phyloP scores from a whole-genome alignment of 2,329 filamentous ascomycete species.

The Nemania serpens region DNA sequence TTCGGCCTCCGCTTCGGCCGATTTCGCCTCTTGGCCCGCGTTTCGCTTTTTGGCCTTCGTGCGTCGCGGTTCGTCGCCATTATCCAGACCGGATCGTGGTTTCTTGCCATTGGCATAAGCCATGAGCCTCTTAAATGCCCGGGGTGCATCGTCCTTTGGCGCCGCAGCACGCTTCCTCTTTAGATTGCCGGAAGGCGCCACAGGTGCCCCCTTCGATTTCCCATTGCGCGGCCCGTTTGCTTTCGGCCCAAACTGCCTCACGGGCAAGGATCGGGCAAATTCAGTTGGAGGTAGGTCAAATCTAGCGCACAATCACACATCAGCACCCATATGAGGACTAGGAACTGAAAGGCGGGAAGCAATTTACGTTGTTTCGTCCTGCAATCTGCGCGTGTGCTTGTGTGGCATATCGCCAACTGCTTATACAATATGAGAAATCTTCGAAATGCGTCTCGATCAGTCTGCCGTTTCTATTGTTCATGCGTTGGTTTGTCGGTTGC shows the following conservation, averaged over 20 bases:
- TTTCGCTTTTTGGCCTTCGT: slow-evolving; percentile 42
- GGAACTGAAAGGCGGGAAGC: neutral
- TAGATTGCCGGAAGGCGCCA: slow-evolving; percentile 46
- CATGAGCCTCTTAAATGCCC: slow-evolving; percentile 87
- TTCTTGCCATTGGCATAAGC: slow-evolving; percentile 68
- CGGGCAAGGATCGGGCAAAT: slow-evolving; percentile 56
- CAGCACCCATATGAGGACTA: slow-evolving; percentile 31
- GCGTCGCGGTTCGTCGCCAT: slow-evolving; percentile 57
- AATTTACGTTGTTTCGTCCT: slow-evolving; percentile 59
- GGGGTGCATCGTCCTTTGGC: slow-evolving; percentile 77
- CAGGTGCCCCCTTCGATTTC: slow-evolving; percentile 29
- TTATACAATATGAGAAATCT: neutral
- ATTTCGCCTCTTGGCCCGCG: slow-evolving; percentile 26
- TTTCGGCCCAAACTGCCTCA: slow-evolving; percentile 43
- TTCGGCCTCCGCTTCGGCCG: slow-evolving; percentile 26
- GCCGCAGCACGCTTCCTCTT: slow-evolving; percentile 54
- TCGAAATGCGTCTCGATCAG: neutral
- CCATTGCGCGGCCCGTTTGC: slow-evolving; percentile 28
- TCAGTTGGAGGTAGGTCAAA: slow-evolving; percentile 57
- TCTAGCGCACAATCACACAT: slow-evolving; percentile 38
- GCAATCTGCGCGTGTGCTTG: slow-evolving; percentile 75
- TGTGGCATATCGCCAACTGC: slow-evolving; percentile 68
- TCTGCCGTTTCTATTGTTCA: neutral
- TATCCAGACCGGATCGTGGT: slow-evolving; percentile 68
- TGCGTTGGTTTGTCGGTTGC: neutral